phyloP scores from a whole-genome alignment of 768 basidiomycete genomes.

The Suillus cothurnatus region DNA sequence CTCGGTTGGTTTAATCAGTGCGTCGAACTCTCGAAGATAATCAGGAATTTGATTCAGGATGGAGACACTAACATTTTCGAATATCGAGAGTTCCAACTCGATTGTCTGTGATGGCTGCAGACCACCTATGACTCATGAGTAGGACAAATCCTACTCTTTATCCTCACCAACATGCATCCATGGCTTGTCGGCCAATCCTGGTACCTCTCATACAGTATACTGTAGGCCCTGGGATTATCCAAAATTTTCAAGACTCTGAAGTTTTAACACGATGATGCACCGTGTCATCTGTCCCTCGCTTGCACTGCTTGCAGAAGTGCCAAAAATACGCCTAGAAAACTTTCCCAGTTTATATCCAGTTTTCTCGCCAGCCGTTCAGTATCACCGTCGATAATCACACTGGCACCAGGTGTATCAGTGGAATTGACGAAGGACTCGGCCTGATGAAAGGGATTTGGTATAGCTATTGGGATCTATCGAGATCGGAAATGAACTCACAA shows the following conservation, averaged over 20 bases:
- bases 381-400: not conserved
- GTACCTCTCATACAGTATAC: not conserved
- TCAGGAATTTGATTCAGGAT: not conserved
- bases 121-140: not conserved
- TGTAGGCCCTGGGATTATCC: not conserved
- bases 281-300: not conserved
- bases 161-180: not conserved
- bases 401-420: not conserved
- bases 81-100: not conserved
- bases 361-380: not conserved
- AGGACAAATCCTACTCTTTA: not conserved
- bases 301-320: not conserved
- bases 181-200: not conserved
- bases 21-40: not conserved
- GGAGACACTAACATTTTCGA: not conserved
- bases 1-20: not conserved
- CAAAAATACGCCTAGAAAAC: not conserved
- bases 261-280: not conserved
- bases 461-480: not conserved
- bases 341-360: not conserved
- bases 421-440: not conserved
- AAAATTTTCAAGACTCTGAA: not conserved
- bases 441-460: not conserved
- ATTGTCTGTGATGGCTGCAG: not conserved
- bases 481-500: not conserved